Evolutionary conservation across 176 grass and related monocot species (phyloP).

Genomic region (Canna indica): DNA sequence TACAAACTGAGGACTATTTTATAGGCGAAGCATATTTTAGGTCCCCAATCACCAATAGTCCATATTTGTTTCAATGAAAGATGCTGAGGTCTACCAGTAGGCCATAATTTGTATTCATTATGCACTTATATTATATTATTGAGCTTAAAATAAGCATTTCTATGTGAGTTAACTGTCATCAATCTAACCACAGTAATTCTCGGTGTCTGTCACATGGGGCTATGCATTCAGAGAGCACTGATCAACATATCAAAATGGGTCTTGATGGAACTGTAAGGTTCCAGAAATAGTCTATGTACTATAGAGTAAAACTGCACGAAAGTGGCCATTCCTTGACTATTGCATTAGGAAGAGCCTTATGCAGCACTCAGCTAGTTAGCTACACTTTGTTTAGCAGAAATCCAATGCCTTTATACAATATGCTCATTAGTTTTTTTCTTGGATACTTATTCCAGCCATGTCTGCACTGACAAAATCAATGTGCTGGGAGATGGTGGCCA

Average conservation of each 20-base stretch:
- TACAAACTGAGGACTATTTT: neutral
- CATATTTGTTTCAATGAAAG: too few species aligned
- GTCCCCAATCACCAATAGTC: neutral
- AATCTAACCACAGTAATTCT: neutral
- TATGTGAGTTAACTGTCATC: neutral
- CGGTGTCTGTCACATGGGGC: neutral
- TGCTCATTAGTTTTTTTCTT: neutral
- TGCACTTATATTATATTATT: neutral
- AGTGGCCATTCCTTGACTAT: neutral
- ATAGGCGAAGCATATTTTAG: neutral
- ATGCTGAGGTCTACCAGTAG: too few species aligned
- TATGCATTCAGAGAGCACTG: neutral
- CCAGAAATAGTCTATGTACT: too few species aligned
- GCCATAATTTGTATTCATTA: neutral
- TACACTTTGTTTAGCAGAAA: neutral
- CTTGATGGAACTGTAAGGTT: too few species aligned
- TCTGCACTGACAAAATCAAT: slow-evolving; percentile 10
- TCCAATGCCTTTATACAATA: neutral
- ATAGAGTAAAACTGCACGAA: too few species aligned
- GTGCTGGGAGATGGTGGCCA: slow-evolving; percentile 15
- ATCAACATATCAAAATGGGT: neutral
- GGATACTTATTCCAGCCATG: slow-evolving; percentile 2
- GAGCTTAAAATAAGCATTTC: neutral
- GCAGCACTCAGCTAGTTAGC: neutral
- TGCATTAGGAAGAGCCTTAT: neutral